phyloP scores from a whole-genome alignment of 148 eudicot species.

The Polygonum aviculare region DNA sequence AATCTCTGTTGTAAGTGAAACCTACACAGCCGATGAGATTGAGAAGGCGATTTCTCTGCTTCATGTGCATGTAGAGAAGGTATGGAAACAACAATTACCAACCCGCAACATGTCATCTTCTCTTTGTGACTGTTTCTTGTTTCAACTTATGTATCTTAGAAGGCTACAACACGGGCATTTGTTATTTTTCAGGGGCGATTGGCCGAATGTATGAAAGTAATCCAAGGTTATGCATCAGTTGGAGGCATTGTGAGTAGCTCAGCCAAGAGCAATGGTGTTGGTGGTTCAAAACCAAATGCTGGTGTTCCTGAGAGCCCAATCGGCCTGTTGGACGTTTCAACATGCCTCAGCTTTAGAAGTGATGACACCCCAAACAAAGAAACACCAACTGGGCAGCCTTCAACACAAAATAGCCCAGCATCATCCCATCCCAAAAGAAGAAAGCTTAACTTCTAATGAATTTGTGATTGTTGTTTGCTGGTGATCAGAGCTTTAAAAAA shows the following conservation, averaged over 20 bases:
- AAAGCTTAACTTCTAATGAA: constrained; percentile 30
- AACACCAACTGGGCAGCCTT: constrained; percentile 40
- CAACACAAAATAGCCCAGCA: constrained; percentile 27
- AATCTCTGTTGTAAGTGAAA: constrained; percentile 45
- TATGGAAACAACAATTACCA: constrained; percentile 14
- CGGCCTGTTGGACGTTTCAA: constrained; percentile 65
- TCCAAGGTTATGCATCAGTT: constrained; percentile 30
- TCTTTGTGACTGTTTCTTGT: background rate
- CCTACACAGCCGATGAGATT: constrained; percentile 39
- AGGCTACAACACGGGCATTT: background rate
- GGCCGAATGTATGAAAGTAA: constrained; percentile 49
- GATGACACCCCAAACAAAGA: constrained; percentile 25
- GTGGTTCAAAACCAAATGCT: constrained; percentile 13
- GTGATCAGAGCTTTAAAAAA: background rate
- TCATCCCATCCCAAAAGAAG: constrained; percentile 40
- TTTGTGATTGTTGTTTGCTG: background rate
- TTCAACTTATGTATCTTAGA: background rate
- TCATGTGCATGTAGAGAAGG: constrained; percentile 52
- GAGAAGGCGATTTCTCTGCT: constrained; percentile 44
- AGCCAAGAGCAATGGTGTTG: constrained; percentile 12
- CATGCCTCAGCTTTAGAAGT: constrained; percentile 65
- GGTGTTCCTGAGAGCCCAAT: constrained; percentile 68
- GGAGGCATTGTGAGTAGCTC: background rate
- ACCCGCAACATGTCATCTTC: background rate
- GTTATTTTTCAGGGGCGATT: constrained; percentile 49